Evolutionary conservation across 2,329 filamentous ascomycete species (phyloP), one percentile per base, ranked within the genome.

Genomic region (Helotiales sp.): DNA sequence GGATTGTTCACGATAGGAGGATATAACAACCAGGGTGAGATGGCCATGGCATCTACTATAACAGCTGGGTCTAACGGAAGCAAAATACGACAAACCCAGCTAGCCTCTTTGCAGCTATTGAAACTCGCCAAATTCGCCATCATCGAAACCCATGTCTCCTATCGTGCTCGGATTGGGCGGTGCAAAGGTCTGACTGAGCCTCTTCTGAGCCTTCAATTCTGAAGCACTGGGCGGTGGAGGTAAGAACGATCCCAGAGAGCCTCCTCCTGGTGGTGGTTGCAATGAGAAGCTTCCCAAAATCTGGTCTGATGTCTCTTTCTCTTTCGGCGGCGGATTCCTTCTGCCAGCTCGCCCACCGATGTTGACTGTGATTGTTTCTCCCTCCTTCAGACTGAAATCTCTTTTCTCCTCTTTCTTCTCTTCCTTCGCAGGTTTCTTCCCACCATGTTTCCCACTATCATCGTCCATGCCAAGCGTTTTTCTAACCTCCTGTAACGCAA

Each of bases 71-170:
- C 24, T 44, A 44, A 40, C 17, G 36, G 27, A 24, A 44, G 27
- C 8, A 12, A 44, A 25, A 25, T 44, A 44, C 8, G 8, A 44
- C 27, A 19, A 19, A 13, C 40, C 4, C 2, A 13, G 9, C n/a
- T 25, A 48, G 27, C 25, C 17, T 10, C 24, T 31, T 31, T 13
- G 15, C 46, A 24, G 4, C 52, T 64, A 73, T 57, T 72, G 70
- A 75, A 96, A 96, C 74, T 96, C 91, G 19, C 90, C 91, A 81
- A 92, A 93, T 69, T 93, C 88, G 1, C 91, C 91, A 71, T 96
- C 90, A 68, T 96, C 91, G 67, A 95, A 95, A 0, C 42, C 51
- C 25, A 46, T 44, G 8, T 53, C 53, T 10, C 44, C 72, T 15
- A 77, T 76, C 38, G 74, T 74, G 22, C 65, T 66, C 53, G 66